Evolutionary conservation across 2,329 filamentous ascomycete species (phyloP).

Genomic region (Fusarium fujikuroi): DNA sequence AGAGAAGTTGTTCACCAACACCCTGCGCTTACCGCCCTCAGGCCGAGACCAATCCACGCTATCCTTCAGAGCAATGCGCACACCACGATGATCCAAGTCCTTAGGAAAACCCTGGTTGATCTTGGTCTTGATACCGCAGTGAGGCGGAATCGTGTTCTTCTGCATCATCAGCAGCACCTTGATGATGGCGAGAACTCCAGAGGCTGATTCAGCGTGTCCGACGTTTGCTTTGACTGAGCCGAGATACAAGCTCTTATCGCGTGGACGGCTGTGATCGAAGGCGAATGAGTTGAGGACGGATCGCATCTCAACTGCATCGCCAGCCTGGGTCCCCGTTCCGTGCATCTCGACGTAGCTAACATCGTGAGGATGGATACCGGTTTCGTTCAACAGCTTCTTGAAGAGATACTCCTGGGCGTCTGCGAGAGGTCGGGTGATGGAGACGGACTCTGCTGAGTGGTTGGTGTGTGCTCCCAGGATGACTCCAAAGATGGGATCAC

Average conservation of each 20-base stretch:
- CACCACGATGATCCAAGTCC: neutral
- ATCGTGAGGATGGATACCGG: slow-evolving; percentile 79
- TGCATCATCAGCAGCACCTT: slow-evolving; percentile 5
- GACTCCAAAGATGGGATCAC: slow-evolving; percentile 37
- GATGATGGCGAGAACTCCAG: neutral
- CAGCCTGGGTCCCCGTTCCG: slow-evolving; percentile 88
- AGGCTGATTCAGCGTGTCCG: slow-evolving; percentile 60
- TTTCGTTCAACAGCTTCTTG: slow-evolving; percentile 73
- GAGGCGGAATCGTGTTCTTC: neutral
- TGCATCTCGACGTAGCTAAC: slow-evolving; percentile 91
- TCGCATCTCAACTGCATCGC: slow-evolving; percentile 84
- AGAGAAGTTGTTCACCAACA: neutral
- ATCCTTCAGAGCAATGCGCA: neutral
- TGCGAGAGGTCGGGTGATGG: slow-evolving; percentile 67
- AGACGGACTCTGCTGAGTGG: slow-evolving; percentile 35
- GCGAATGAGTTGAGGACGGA: slow-evolving; percentile 73
- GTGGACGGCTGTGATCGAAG: slow-evolving; percentile 56
- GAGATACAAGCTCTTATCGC: slow-evolving; percentile 65
- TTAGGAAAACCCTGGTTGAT: neutral
- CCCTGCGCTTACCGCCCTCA: neutral
- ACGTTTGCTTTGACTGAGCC: slow-evolving; percentile 74
- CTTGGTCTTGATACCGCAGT: slow-evolving; percentile 40
- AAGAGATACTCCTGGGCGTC: slow-evolving; percentile 69
- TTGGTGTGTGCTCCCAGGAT: slow-evolving; percentile 38
- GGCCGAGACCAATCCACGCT: neutral